A percentile compares a stretch with the other conserved stretches of the same genome.
Conservation (phyloP, 2,329 filamentous ascomycete genomes). For the Claviceps lovelessii region DNA sequence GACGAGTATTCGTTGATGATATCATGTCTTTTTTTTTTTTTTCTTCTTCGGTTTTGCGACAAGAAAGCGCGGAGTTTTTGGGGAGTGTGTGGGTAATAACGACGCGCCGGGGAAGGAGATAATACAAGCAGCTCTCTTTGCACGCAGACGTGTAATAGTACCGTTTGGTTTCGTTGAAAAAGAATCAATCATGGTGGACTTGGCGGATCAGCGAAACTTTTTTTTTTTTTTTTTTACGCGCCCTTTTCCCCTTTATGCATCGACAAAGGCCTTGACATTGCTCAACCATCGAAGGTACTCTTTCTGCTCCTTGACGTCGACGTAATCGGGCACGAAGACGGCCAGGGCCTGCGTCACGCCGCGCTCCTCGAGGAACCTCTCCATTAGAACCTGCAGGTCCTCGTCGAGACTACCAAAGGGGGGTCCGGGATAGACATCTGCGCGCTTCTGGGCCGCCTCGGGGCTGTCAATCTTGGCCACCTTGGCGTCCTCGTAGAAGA, state of each 20-base stretch:
- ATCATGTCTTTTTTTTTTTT: no score
- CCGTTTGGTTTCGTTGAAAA: background rate
- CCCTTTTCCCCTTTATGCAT: slow-evolving; percentile 26
- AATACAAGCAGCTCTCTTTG: no score
- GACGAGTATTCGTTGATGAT: no score
- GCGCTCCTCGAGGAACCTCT: slow-evolving; percentile 88
- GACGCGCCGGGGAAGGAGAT: no score
- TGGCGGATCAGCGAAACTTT: no score
- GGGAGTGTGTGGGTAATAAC: no score
- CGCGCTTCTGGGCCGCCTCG: slow-evolving; percentile 62
- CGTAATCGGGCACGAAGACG: slow-evolving; percentile 86
- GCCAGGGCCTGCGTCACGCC: slow-evolving; percentile 79
- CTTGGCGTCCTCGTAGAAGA: slow-evolving; percentile 67
- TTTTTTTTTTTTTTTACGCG: background rate
- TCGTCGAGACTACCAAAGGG: slow-evolving; percentile 91
- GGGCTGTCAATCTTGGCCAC: slow-evolving; percentile 63
- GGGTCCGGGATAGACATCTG: slow-evolving; percentile 75
- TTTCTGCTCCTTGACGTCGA: slow-evolving; percentile 95
- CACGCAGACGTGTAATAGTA: no score
- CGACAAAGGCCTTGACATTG: slow-evolving; percentile 74
- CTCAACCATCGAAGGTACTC: slow-evolving; percentile 88
- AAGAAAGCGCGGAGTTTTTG: no score
- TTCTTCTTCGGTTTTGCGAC: no score
- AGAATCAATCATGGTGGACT: background rate
- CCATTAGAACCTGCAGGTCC: slow-evolving; percentile 81